Evolutionary conservation across 352 stramenopile genomes (phyloP).

Genomic region (Globisporangium okanoganense): DNA sequence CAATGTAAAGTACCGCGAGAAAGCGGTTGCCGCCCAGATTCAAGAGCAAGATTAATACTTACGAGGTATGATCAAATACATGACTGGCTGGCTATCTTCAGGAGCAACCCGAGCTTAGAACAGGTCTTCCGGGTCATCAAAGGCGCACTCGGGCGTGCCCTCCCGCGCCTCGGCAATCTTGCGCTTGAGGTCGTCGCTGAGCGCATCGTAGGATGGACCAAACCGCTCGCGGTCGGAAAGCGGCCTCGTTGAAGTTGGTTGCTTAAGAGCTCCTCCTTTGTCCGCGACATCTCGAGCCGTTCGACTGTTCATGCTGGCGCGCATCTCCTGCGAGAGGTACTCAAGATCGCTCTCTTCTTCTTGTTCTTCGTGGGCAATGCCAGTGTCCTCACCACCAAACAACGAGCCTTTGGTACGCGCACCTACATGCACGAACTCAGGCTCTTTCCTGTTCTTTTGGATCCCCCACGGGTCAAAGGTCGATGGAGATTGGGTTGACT

Average conservation of each 20-base stretch:
- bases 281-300: neutral
- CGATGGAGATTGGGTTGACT: neutral
- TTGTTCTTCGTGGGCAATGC: neutral
- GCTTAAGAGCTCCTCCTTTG: neutral
- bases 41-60: constrained; percentile 7
- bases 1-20: constrained; percentile 37
- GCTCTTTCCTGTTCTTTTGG: neutral
- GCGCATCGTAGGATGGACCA: constrained; percentile 21
- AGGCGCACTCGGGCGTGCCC: constrained; percentile 31
- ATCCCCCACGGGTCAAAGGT: neutral
- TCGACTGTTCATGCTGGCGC: constrained; percentile 8
- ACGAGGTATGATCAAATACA: no score
- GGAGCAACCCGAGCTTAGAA: no score
- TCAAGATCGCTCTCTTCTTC: constrained; percentile 13
- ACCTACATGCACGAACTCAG: neutral
- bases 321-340: constrained; percentile 7
- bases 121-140: constrained; percentile 20
- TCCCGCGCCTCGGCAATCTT: constrained; percentile 29
- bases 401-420: no score
- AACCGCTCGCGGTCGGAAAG: constrained; percentile 15
- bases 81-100: neutral
- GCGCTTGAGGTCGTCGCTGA: constrained; percentile 29
- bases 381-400: no score
- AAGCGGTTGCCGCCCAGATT: constrained; percentile 26
- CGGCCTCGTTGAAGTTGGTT: neutral